phyloP scores from a whole-genome alignment of 441 rosid genomes.

The Oxalis stricta region DNA sequence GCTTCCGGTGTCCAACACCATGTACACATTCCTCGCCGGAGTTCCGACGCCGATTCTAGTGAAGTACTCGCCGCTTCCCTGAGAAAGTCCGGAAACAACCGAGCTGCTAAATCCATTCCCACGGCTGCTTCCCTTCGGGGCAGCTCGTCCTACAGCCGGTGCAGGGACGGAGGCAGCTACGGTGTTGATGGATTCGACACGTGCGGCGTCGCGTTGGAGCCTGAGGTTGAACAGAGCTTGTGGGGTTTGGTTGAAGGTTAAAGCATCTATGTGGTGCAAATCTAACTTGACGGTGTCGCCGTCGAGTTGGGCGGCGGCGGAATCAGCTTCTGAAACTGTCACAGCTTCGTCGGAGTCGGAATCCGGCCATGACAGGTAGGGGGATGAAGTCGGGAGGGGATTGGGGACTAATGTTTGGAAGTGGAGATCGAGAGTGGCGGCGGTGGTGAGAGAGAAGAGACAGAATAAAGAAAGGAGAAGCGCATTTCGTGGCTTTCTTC shows the following conservation, averaged over 20 bases:
- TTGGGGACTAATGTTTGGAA: slow-evolving; percentile 32
- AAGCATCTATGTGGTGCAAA: slow-evolving; percentile 55
- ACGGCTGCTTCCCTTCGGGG: slow-evolving; percentile 14
- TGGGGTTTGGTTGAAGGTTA: slow-evolving; percentile 34
- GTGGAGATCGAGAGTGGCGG: slow-evolving; percentile 12
- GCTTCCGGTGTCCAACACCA: slow-evolving; percentile 92
- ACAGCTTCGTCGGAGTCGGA: slow-evolving; percentile 16
- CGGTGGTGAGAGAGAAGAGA: slow-evolving; percentile 14
- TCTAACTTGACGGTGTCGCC: slow-evolving; percentile 31
- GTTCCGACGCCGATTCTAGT: slow-evolving; percentile 84
- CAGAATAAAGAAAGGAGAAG: slow-evolving; percentile 19
- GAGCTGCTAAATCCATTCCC: slow-evolving; percentile 79
- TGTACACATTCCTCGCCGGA: slow-evolving; percentile 50
- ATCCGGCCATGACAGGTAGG: slow-evolving; percentile 30
- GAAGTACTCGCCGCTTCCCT: slow-evolving; percentile 90
- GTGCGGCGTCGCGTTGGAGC: slow-evolving; percentile 43
- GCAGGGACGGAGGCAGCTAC: slow-evolving; percentile 21
- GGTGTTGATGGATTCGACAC: slow-evolving; percentile 27
- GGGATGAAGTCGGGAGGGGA: slow-evolving; percentile 40
- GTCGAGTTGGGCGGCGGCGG: slow-evolving; percentile 5
- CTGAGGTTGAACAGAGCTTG: slow-evolving; percentile 40
- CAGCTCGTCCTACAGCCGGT: no score
- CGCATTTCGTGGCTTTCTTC: slow-evolving; percentile 11
- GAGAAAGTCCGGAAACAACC: slow-evolving; percentile 67
- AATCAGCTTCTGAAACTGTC: not conserved